Evolutionary conservation across 2,329 filamentous ascomycete species (phyloP).

Genomic region (Rachicladosporium sp.): DNA sequence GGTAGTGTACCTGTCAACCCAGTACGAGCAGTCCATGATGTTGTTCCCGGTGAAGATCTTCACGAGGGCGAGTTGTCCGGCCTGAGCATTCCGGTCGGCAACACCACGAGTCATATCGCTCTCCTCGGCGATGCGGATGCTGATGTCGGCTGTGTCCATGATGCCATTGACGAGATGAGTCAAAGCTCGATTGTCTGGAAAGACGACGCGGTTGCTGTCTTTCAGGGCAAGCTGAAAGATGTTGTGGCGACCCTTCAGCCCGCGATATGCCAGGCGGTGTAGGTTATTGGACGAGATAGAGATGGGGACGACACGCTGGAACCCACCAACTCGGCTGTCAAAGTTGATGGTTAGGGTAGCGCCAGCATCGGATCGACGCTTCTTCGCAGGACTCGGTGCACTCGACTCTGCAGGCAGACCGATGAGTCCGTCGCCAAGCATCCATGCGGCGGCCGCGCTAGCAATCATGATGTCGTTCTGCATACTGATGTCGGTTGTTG

Average conservation of each 20-base stretch:
- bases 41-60: conserved; percentile 9
- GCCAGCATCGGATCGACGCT: too few relatives aligned
- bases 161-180: conserved; percentile 4
- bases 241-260: conserved; percentile 15
- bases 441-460: conserved; percentile 15
- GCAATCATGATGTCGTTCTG: conserved; percentile 13
- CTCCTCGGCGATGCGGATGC: conserved; percentile 10
- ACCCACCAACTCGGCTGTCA: too few relatives aligned
- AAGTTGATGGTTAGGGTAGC: too few relatives aligned
- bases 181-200: neutral
- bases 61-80: conserved; percentile 7
- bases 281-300: conserved; percentile 7
- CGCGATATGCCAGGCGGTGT: conserved; percentile 19
- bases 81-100: neutral
- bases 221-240: conserved; percentile 15
- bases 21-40: conserved; percentile 12
- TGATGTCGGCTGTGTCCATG: conserved; percentile 5
- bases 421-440: conserved; percentile 8
- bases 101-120: neutral
- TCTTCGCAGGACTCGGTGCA: too few relatives aligned
- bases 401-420: neutral
- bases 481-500: conserved; percentile 13
- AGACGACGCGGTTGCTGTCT: conserved; percentile 1
- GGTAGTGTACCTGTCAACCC: conserved; percentile 12
- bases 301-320: too few relatives aligned